Base-by-base conservation (phyloP, 257 asterid genomes). In the Solanum tarijense region DNA sequence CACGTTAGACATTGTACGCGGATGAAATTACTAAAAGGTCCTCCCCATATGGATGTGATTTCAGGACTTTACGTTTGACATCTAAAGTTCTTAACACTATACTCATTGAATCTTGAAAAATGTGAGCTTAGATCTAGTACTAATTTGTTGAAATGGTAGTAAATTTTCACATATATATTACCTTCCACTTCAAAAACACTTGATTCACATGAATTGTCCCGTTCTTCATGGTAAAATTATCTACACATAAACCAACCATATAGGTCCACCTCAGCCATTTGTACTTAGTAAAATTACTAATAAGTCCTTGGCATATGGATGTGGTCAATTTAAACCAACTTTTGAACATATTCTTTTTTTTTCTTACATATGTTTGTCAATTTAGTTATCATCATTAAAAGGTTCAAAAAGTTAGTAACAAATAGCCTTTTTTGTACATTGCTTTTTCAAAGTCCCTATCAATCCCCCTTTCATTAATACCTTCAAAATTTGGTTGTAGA, bases 301-400 rank as follows among this genome's bases (percentile, higher is more conserved):
- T 2, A 18, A 32, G 79, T 72, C 38, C 76, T 69, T 72, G 14
- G 8, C 79, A 14, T 18, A 72, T 34, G 14, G 43, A 72, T 72
- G 0, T 72, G 39, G 12, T 34, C 12, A 32, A 68, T 71, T 32
- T 71, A 31, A 31, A 31, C n/a, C 2, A 29, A 1, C 78, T 34
- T n/a, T 73, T 35, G 29, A 74, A 74, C 52, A 20, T 74, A 25
- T 25, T 41, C 7, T 78, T 7, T 36, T 6, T 76, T 76, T 2
- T 8, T 23, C 60, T 9, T 9, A 25, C 13, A 21, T 41, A 25
- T 41, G 5, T 6, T 39, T 39, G 31, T 38, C 83, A 38, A 75
- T 38, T 87, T 21, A 23, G 29, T 31, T 32, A 83, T 86, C 90
- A 88, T 90, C 84, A 90, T 88, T 76, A 48, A 65, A 38, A 36